Evolutionary conservation across 108 stramenopile genomes (phyloP), one percentile per base, ranked within the genome.

Genomic region (Ochromonas danica): DNA sequence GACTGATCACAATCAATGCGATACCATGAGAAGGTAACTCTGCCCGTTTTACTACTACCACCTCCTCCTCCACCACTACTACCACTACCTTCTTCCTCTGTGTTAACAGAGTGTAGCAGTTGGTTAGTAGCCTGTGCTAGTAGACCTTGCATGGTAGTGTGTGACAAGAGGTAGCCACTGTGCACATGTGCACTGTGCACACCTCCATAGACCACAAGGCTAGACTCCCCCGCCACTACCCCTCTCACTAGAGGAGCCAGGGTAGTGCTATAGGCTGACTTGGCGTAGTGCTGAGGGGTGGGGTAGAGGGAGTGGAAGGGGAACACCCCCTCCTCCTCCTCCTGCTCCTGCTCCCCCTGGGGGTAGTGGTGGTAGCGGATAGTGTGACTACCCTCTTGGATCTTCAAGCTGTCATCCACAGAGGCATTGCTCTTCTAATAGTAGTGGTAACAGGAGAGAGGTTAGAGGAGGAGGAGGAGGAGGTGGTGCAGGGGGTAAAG

Each of bases 21-120:
- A 60, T 75, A 75, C 72, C 72, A 75, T 10, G 72, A 75, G 31
- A 75, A 60, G 3, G 72, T 75, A 33, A 75, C 40, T 14, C 14
- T 14, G 45, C 45, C 45, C 22, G 45, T 51, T 51, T 14, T 14
- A 51, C 6, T 51, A 14, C 45, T 14, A 6, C 6, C 6, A 14
- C 22, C 6, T 51, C 22, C 45, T 14, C 6, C 22, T 14, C 14
- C 45, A 14, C 6, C 45, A 51, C 45, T 14, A 51, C 22, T 51
- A 36, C 72, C 72, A 10, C 6, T 6, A 6, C 38, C 38, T 33
- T 75, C 51, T 6, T 10, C 31, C 14, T 75, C 31, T 28, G 3
- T 17, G 51, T 60, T 75, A 27, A 60, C 72, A 6, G 40, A 6
- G 40, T 60, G 72, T 10, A 75, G 72, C 51, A 75, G 51, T 41